Base-by-base conservation (phyloP, 208 protist genomes). In the Cochliopodium minus region DNA sequence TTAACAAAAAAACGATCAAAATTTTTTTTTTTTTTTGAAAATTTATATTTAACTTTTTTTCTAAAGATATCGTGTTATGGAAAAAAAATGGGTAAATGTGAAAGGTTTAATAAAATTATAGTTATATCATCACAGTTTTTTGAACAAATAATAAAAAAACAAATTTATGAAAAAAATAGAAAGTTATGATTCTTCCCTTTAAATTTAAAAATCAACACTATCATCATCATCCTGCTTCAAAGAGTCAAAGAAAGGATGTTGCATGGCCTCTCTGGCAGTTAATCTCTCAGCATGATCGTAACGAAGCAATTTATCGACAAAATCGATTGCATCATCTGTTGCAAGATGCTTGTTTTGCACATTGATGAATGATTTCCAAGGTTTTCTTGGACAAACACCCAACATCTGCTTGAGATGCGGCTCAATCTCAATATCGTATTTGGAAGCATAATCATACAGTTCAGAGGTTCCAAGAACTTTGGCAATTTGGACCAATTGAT, bases 211-310 rank as follows among this genome's bases (percentile, higher is more conserved):
- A n/a, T n/a, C n/a, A n/a, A n/a, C n/a, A n/a, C n/a, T n/a, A n/a
- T n/a, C n/a, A n/a, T n/a, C n/a, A n/a, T 46, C 40, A 26, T 46
- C 17, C 10, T 5, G 10, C 17, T 7, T 20, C 5, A 95, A 72
- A 7, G 83, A 76, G 59, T 88, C 85, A 71, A 99, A 98, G 66
- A 96, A 99, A 7, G 91, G 86, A 69, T 99, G 94, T 36, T 85
- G 69, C 79, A 99, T 90, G 1, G 95, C 94, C 73, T 99, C 94
- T 39, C 80, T 67, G 5, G 92, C 90, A 25, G 95, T 96, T 22
- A 97, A 78, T 34, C 95, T 81, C 61, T 93, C 72, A 46, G 83
- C 73, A 65, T 94, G 91, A 67, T 97, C 93, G 71, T 94, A 98
- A 40, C 84, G 75, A 17, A 99, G 78, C 20, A 98, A 76, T 52